Percentiles rank a stretch among this genome's conserved stretches.
Conservation (phyloP, 2,329 filamentous ascomycete genomes). For the Gliomastix tumulicola region DNA sequence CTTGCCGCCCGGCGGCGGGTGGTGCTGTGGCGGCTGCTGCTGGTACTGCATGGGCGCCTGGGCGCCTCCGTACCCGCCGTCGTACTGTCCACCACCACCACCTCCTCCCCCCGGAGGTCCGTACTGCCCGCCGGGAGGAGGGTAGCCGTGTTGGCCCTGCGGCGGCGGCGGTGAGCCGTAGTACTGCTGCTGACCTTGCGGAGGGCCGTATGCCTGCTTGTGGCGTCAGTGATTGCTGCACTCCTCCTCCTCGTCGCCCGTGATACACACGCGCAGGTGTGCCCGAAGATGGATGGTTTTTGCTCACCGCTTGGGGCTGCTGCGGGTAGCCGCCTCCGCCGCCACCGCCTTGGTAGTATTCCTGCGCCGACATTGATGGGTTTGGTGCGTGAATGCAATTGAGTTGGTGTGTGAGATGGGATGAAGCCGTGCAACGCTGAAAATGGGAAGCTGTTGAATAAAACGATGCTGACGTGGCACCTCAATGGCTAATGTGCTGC, state of each 20-base stretch:
- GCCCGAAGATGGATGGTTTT: no score
- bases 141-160: background rate
- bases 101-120: no score
- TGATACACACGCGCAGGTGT: no score
- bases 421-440: no score
- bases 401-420: no score
- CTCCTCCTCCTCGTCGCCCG: background rate
- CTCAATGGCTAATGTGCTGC: no score
- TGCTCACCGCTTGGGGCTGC: conserved; percentile 31
- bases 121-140: conserved; percentile 1
- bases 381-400: no score
- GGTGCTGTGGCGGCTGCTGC: conserved; percentile 31
- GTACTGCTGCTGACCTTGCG: conserved; percentile 16
- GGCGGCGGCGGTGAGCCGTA: conserved; percentile 2
- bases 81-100: no score
- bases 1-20: conserved; percentile 17
- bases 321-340: conserved; percentile 26
- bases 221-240: background rate
- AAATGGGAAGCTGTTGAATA: no score
- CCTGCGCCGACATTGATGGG: conserved; percentile 31
- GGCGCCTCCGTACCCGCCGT: conserved; percentile 8
- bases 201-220: conserved; percentile 17
- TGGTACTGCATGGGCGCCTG: conserved; percentile 36
- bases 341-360: conserved; percentile 29
- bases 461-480: no score